These are phyloP conservation scores for Phascolomyces articulosus DNA, from an alignment of 371 early-diverging fungal genomes.

Conservation along the genomic window DNA sequence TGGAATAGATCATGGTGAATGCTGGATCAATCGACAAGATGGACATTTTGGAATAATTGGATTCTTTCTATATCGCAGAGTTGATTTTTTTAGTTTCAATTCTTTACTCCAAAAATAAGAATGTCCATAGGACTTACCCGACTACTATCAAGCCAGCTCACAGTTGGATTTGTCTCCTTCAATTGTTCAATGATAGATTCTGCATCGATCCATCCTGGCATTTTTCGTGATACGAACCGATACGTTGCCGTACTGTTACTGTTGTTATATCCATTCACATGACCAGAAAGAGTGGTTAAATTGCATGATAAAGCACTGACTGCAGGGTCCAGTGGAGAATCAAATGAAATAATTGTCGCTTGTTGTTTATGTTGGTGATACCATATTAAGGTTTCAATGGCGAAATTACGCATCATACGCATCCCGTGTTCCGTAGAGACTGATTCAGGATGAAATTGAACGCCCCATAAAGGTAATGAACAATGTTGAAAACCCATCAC, in stretches of 20 bases:
- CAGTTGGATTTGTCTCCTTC: slow-evolving; percentile 8
- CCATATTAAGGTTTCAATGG: slow-evolving; percentile 49
- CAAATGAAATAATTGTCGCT: background rate
- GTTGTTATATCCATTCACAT: background rate
- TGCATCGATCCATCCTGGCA: slow-evolving; percentile 31
- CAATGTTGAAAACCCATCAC: slow-evolving; percentile 87
- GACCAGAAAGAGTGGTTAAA: background rate
- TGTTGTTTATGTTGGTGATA: too few relatives aligned
- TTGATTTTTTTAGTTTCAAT: too few relatives aligned
- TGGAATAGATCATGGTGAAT: slow-evolving; percentile 43
- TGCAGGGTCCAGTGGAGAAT: background rate
- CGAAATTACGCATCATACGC: slow-evolving; percentile 77
- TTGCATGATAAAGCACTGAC: background rate
- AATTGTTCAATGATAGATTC: slow-evolving; percentile 27
- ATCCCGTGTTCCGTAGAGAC: slow-evolving; percentile 83
- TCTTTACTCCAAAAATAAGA: too few relatives aligned
- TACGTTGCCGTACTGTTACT: background rate
- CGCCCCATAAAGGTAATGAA: slow-evolving; percentile 79
- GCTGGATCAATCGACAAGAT: slow-evolving; percentile 38
- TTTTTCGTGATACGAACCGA: background rate
- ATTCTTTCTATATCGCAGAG: slow-evolving; percentile 33
- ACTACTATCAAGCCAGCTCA: slow-evolving; percentile 76
- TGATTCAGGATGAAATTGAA: slow-evolving; percentile 98
- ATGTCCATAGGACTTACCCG: slow-evolving; percentile 43
- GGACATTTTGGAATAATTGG: slow-evolving; percentile 44